Conservation (phyloP, 495 filamentous ascomycete species). For the Bacidia rubella region DNA sequence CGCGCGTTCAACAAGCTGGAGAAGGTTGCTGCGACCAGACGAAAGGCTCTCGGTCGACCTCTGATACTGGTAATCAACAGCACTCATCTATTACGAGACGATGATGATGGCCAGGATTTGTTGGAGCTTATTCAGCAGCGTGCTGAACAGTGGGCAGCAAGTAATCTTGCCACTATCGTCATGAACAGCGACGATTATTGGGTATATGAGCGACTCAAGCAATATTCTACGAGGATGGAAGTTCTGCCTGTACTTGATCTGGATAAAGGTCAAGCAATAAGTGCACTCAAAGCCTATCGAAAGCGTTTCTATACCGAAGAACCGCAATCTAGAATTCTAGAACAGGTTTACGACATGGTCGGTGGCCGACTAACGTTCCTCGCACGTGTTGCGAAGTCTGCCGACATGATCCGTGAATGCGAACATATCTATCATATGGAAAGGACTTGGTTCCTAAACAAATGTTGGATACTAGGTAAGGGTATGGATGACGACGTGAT, state of each 20-base stretch:
- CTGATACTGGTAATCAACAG: conserved; percentile 83
- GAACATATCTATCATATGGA: conserved; percentile 65
- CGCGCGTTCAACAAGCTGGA: conserved; percentile 94
- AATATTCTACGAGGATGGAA: conserved; percentile 83
- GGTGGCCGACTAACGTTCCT: conserved; percentile 80
- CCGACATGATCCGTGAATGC: conserved; percentile 65
- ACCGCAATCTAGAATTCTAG: conserved; percentile 38
- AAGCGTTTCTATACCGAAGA: conserved; percentile 51
- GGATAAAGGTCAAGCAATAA: conserved; percentile 58
- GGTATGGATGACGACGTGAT: conserved; percentile 99
- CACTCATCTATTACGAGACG: conserved; percentile 77
- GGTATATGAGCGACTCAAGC: conserved; percentile 89
- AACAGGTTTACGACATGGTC: conserved; percentile 68
- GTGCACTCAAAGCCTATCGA: conserved; percentile 63
- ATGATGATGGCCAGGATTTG: conserved; percentile 79
- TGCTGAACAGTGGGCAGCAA: conserved; percentile 89
- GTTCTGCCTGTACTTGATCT: conserved; percentile 72
- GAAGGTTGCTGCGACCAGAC: conserved; percentile 68
- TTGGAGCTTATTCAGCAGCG: conserved; percentile 91
- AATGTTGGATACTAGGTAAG: conserved; percentile 81
- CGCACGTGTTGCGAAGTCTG: conserved; percentile 69
- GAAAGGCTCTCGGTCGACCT: conserved; percentile 43
- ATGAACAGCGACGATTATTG: conserved; percentile 95
- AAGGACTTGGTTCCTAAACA: conserved; percentile 88
- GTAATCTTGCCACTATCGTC: conserved; percentile 75